These are phyloP conservation scores for Coemansia sp. DNA, from an alignment of 192 early-diverging fungal species.

Conservation along the genomic window DNA sequence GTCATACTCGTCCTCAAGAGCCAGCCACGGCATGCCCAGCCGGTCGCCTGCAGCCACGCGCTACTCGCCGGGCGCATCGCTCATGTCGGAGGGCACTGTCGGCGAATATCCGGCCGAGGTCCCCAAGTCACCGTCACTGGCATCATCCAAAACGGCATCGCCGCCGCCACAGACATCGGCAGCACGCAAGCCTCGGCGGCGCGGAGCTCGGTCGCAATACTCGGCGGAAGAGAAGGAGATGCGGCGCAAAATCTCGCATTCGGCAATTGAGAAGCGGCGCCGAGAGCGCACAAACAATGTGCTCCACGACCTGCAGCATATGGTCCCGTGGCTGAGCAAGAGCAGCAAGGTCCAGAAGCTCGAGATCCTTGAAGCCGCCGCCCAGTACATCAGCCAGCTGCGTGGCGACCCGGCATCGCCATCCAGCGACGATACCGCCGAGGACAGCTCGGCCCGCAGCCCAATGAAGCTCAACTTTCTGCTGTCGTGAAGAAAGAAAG, in stretches of 20 bases:
- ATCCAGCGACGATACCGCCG: conserved; percentile 17
- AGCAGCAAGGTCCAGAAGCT: conserved; percentile 50
- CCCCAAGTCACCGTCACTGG: conserved; percentile 22
- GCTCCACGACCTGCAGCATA: conserved; percentile 70
- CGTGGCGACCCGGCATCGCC: conserved; percentile 10
- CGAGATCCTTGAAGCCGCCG: conserved; percentile 45
- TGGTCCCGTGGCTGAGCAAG: conserved; percentile 63
- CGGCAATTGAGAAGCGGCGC: conserved; percentile 82
- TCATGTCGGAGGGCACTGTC: conserved; percentile 6
- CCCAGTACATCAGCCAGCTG: conserved; percentile 40
- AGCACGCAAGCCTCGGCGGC: conserved; percentile 25
- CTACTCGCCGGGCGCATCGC: conserved; percentile 25
- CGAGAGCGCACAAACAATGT: conserved; percentile 88
- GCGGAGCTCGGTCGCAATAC: conserved; percentile 27
- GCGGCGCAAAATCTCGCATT: conserved; percentile 82
- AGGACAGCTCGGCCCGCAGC: neutral
- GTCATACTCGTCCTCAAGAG: neutral
- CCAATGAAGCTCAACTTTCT: conserved; percentile 45
- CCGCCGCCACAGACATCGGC: conserved; percentile 12
- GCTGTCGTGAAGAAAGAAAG: conserved; percentile 10
- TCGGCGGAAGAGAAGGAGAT: conserved; percentile 61
- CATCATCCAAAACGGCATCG: conserved; percentile 31
- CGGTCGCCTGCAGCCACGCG: conserved; percentile 7
- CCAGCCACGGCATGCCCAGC: neutral
- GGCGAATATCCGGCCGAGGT: neutral